Conservation (phyloP, 2,329 filamentous ascomycete species). For the Fusarium tupiense region DNA sequence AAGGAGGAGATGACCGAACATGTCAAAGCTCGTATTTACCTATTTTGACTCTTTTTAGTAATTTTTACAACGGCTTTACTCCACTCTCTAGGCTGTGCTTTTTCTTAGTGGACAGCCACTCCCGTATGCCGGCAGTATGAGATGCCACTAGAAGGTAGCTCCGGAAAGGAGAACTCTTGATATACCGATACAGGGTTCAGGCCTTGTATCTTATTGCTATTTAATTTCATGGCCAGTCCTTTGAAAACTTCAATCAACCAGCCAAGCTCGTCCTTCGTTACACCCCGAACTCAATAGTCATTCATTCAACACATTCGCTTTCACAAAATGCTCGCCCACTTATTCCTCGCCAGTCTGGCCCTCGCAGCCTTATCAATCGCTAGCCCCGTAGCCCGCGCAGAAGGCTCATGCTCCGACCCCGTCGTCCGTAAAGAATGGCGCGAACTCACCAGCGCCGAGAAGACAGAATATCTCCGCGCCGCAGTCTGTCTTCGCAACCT, state of each 20-base stretch:
- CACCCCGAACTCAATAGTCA: not conserved
- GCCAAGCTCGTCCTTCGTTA: not conserved
- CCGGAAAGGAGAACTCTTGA: not conserved
- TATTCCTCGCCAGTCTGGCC: not conserved
- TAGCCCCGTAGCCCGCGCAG: not conserved
- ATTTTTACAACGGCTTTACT: not conserved
- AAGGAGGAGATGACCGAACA: not conserved
- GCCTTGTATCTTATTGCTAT: not conserved
- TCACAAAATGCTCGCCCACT: not conserved
- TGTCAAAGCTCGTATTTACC: not conserved
- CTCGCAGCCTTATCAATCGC: not conserved
- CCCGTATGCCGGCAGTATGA: not conserved
- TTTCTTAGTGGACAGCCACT: not conserved
- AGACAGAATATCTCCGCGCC: slow-evolving; percentile 11
- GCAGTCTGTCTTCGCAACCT: slow-evolving; percentile 18
- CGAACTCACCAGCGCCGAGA: slow-evolving; percentile 8
- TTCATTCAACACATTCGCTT: slow-evolving; percentile 4
- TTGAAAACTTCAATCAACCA: not conserved
- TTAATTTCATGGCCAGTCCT: not conserved
- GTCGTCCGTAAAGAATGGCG: slow-evolving; percentile 22
- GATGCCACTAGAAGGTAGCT: not conserved
- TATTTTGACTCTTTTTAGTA: not conserved
- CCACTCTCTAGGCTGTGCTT: not conserved
- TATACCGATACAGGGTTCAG: not conserved
- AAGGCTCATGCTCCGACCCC: not conserved